phyloP scores from a whole-genome alignment of 371 early-diverging fungal genomes.

The Paraphysoderma sedebokerense region DNA sequence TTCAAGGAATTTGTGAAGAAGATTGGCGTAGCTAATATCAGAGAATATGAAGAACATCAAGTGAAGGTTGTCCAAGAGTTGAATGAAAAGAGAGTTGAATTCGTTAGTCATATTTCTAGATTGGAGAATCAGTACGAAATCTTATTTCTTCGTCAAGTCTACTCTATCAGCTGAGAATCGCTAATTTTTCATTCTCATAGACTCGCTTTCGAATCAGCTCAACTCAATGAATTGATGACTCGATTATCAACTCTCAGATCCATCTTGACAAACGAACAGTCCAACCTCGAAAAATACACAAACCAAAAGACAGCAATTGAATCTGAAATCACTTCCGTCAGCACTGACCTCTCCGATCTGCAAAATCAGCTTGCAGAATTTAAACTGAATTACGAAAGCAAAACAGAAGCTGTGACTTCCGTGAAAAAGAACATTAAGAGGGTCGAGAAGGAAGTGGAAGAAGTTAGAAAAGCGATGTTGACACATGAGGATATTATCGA shows the following conservation, averaged over 20 bases:
- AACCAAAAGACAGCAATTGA: background rate
- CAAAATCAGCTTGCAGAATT: constrained; percentile 11
- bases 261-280: too few relatives aligned
- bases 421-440: constrained; percentile 37
- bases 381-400: constrained; percentile 20
- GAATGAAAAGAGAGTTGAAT: constrained; percentile 50
- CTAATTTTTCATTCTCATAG: too few relatives aligned
- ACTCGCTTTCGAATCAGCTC: too few relatives aligned
- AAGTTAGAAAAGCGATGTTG: constrained; percentile 38
- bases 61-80: constrained; percentile 47
- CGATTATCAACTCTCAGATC: too few relatives aligned
- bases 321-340: background rate
- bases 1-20: constrained; percentile 21
- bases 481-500: constrained; percentile 52
- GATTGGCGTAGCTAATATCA: constrained; percentile 48
- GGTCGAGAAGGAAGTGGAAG: constrained; percentile 46
- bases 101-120: constrained; percentile 52
- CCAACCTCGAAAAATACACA: too few relatives aligned
- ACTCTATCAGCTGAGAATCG: too few relatives aligned
- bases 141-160: too few relatives aligned
- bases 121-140: constrained; percentile 38
- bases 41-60: constrained; percentile 66
- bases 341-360: constrained; percentile 3
- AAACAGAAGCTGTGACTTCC: constrained; percentile 30
- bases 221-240: too few relatives aligned